Conservation (phyloP, 2,329 filamentous ascomycete species). For the Lasiodiplodia citricola region DNA sequence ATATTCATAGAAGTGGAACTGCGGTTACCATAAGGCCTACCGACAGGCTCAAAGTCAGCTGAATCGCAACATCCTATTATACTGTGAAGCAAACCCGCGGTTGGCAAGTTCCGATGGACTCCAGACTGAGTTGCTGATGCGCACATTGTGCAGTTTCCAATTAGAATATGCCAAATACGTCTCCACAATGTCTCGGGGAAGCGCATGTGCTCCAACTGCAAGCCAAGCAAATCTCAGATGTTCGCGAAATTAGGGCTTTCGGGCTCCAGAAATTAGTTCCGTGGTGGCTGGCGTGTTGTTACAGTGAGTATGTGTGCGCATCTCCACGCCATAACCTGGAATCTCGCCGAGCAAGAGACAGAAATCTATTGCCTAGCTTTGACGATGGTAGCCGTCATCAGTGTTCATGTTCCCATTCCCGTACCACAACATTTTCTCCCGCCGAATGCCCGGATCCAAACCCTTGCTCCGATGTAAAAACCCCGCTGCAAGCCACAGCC, state of each 20-base stretch:
- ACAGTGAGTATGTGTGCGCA: background rate
- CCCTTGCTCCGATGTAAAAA: slow-evolving; percentile 26
- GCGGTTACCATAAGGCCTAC: background rate
- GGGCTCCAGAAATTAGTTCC: background rate
- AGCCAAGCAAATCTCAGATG: background rate
- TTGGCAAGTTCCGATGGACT: background rate
- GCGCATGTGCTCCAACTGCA: background rate
- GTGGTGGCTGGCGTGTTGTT: background rate
- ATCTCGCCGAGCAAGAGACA: slow-evolving; percentile 16
- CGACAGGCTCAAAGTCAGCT: background rate
- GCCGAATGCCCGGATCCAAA: slow-evolving; percentile 25
- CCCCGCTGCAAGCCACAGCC: slow-evolving; percentile 20
- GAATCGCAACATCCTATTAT: background rate
- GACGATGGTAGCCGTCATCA: slow-evolving; percentile 20
- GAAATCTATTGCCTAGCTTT: slow-evolving; percentile 25
- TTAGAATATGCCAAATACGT: background rate
- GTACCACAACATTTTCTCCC: slow-evolving; percentile 24
- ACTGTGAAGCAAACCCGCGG: background rate
- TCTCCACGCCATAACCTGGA: background rate
- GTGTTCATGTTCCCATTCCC: slow-evolving; percentile 20
- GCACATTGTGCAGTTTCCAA: background rate
- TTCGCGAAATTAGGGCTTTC: background rate
- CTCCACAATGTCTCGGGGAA: background rate
- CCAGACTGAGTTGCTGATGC: background rate
- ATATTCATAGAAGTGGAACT: background rate